Evolutionary conservation across 495 filamentous ascomycete species (phyloP).

Genomic region (Lasiosphaeria hispida): DNA sequence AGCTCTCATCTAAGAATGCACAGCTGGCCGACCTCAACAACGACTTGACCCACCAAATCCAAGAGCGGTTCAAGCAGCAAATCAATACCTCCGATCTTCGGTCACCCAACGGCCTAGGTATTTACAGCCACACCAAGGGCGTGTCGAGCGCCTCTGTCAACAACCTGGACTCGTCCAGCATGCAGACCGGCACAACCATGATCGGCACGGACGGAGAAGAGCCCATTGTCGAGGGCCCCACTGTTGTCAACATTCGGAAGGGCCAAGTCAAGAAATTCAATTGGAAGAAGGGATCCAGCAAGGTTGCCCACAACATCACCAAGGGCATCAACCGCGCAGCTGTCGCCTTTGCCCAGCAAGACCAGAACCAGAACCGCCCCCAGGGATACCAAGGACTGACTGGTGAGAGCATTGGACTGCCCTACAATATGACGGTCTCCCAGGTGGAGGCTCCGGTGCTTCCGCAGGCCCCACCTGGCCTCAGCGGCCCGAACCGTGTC

Average conservation of each 20-base stretch:
- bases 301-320: conserved; percentile 86
- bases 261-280: conserved; percentile 92
- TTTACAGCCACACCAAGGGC: conserved; percentile 75
- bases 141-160: conserved; percentile 65
- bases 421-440: conserved; percentile 58
- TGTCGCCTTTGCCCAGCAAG: conserved; percentile 50
- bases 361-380: conserved; percentile 37
- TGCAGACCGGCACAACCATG: conserved; percentile 43
- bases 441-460: conserved; percentile 46
- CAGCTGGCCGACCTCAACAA: conserved; percentile 94
- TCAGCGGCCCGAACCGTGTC: conserved; percentile 23
- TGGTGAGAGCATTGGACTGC: conserved; percentile 57
- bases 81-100: conserved; percentile 54
- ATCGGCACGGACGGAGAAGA: conserved; percentile 66
- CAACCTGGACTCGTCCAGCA: conserved; percentile 45
- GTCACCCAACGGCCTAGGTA: conserved; percentile 76
- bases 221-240: conserved; percentile 71
- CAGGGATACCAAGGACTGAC: conserved; percentile 52
- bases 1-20: conserved; percentile 87
- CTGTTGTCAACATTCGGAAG: conserved; percentile 89
- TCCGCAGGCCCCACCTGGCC: conserved; percentile 15
- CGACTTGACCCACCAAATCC: conserved; percentile 88
- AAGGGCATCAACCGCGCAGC: conserved; percentile 89
- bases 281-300: conserved; percentile 96
- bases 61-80: conserved; percentile 84